Conservation (phyloP, 768 basidiomycete genomes). For the Hypsizygus marmoreus region DNA sequence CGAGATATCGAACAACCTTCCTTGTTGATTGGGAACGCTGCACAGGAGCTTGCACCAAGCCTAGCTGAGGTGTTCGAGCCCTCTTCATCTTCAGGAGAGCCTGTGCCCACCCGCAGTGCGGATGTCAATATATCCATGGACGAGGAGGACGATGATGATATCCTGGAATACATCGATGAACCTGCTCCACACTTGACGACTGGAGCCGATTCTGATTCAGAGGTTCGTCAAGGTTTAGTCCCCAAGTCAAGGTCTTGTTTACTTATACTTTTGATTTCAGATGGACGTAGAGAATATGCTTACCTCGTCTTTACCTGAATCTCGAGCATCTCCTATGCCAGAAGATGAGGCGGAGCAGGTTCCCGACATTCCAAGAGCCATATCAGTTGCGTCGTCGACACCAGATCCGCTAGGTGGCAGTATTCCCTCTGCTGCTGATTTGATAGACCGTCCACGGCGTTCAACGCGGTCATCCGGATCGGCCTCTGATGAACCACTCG, state of each 20-base stretch:
- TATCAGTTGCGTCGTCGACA: neutral
- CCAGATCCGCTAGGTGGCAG: constrained; percentile 1
- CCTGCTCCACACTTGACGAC: neutral
- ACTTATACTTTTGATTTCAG: neutral
- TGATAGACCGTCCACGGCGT: neutral
- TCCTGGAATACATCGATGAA: constrained; percentile 13
- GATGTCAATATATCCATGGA: neutral
- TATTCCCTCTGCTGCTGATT: neutral
- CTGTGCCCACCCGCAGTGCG: neutral
- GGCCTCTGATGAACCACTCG: constrained; percentile 11
- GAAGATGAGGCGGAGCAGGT: neutral
- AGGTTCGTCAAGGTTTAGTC: constrained; percentile 7
- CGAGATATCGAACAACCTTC: too few species aligned
- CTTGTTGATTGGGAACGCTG: too few species aligned
- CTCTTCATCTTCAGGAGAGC: neutral
- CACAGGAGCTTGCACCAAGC: too few species aligned
- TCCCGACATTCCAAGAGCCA: neutral
- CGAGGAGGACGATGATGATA: constrained; percentile 4
- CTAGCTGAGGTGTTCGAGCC: neutral
- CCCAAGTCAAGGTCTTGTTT: neutral
- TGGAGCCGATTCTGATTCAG: neutral
- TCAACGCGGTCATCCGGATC: constrained; percentile 17
- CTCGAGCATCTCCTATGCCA: neutral
- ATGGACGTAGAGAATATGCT: constrained; percentile 18
- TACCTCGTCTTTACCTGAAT: neutral